Conservation (phyloP, 164 flowering plant species). For the Stephania japonica region DNA sequence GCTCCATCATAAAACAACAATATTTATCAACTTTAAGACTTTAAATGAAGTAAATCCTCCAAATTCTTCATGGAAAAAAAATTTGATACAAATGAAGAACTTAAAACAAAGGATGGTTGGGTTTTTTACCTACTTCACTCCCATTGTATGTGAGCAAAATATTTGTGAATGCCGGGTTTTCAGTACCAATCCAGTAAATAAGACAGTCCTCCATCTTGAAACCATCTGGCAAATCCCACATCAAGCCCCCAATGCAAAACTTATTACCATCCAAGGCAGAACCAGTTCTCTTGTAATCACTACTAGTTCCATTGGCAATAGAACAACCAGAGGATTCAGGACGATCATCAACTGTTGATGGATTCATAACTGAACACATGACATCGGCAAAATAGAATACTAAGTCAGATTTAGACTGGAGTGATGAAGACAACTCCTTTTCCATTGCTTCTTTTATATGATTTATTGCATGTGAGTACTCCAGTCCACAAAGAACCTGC, state of each 20-base stretch:
- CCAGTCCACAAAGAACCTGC: conserved; percentile 84
- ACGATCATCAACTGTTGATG: conserved; percentile 26
- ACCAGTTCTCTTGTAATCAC: conserved; percentile 5
- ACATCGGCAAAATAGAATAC: conserved; percentile 50
- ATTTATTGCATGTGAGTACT: conserved; percentile 67
- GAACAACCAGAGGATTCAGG: conserved; percentile 15
- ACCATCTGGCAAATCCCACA: conserved; percentile 59
- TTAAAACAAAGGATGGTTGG: background rate
- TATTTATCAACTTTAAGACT: background rate
- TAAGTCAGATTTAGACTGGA: conserved; percentile 15
- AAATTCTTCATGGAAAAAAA: background rate
- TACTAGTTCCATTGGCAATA: conserved; percentile 21
- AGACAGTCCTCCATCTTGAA: conserved; percentile 59
- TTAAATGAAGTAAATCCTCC: background rate
- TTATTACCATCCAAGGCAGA: conserved; percentile 15
- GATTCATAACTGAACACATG: conserved; percentile 36
- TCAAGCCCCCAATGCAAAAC: conserved; percentile 70
- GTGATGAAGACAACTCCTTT: conserved; percentile 19
- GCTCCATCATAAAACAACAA: too few relatives aligned
- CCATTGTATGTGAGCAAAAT: conserved; percentile 63
- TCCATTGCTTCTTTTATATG: conserved; percentile 36
- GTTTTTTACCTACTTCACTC: conserved; percentile 71
- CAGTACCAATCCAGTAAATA: conserved; percentile 78
- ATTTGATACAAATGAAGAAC: background rate
- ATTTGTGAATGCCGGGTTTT: conserved; percentile 82